A percentile compares a stretch with the other conserved stretches of the same genome.
Evolutionary conservation across 2,329 filamentous ascomycete genomes (phyloP).

Genomic region (Aspergillus sp.): DNA sequence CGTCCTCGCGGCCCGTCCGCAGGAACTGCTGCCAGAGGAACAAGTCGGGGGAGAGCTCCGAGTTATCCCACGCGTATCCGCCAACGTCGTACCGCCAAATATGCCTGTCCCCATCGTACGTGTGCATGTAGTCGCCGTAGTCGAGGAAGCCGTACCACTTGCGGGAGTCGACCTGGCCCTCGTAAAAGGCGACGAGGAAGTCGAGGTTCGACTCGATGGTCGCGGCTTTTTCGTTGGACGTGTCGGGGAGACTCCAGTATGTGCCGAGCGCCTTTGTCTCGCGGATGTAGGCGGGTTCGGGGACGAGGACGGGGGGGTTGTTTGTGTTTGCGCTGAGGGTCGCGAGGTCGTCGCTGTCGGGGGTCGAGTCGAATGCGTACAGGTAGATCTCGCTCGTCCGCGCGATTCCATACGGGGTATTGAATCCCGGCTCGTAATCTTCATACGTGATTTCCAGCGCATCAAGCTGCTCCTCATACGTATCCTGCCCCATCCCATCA

Average conservation of each 20-base stretch:
- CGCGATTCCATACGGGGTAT: constrained; percentile 62
- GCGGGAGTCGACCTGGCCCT: constrained; percentile 59
- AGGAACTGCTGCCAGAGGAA: constrained; percentile 69
- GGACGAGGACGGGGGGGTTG: background rate
- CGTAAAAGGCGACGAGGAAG: constrained; percentile 62
- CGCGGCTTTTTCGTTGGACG: constrained; percentile 31
- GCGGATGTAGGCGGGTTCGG: constrained; percentile 2
- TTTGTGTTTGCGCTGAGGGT: constrained; percentile 36
- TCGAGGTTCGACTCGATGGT: constrained; percentile 59
- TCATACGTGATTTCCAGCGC: constrained; percentile 68
- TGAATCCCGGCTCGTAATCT: constrained; percentile 61
- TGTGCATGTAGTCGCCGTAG: constrained; percentile 66
- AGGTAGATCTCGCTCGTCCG: constrained; percentile 63
- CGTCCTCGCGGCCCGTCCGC: constrained; percentile 60
- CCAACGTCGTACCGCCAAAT: constrained; percentile 67
- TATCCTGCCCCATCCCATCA: constrained; percentile 60
- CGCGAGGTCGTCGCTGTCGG: constrained; percentile 40
- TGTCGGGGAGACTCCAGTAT: constrained; percentile 5
- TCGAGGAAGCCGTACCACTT: constrained; percentile 69
- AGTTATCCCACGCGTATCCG: constrained; percentile 69
- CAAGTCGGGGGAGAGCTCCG: constrained; percentile 65
- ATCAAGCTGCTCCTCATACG: constrained; percentile 62
- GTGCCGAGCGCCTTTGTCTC: constrained; percentile 3
- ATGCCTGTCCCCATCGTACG: constrained; percentile 63
- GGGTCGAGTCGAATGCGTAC: constrained; percentile 58